Evolutionary conservation across 805 yeast species (phyloP), one percentile per base, ranked within the genome.

Genomic region (Priceomyces fermenticarens): DNA sequence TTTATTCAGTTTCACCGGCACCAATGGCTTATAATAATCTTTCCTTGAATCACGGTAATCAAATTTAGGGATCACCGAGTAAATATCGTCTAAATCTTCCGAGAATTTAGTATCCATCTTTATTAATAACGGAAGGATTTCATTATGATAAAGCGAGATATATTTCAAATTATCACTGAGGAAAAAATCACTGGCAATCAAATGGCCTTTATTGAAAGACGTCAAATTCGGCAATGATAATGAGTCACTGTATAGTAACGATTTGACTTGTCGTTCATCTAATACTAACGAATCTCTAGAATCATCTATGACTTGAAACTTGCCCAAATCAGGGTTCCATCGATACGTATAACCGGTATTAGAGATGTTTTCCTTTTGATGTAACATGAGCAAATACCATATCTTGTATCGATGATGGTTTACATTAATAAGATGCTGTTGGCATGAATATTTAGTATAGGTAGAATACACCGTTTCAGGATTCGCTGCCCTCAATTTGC

Each of bases 401-500:
- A 65, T 59, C 40, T 59, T 61, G 44, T 63, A 65, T 14, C 68
- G 42, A 41, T 55, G 63, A 35, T 65, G 70, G 29, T 57, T 60
- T 12, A 65, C 71, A 38, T 64, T 60, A n/a, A 48, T 36, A 26
- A 65, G 47, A 49, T 65, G 71, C 41, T 65, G 71, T 30, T 58
- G 67, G 39, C 70, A 63, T 8, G 68, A 62, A 37, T 65, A 65
- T 40, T 65, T 65, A 23, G 71, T 65, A 37, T 65, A 65, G 2
- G 71, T 65, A 10, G 69, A 62, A 41, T 65, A 65, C 0, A 65
- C 71, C 1, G 71, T 63, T 35, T 63, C 64, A 1, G 71, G 71
- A 40, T 65, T 65, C n/a, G 66, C 67, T 5, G 53, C 49, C 15
- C 71, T 43, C 32, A 65, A 46, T 35, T 61, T 65, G 20, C 65